These are phyloP conservation scores for Geranium brycei DNA, from an alignment of 345 rosid species.

Conservation along the genomic window DNA sequence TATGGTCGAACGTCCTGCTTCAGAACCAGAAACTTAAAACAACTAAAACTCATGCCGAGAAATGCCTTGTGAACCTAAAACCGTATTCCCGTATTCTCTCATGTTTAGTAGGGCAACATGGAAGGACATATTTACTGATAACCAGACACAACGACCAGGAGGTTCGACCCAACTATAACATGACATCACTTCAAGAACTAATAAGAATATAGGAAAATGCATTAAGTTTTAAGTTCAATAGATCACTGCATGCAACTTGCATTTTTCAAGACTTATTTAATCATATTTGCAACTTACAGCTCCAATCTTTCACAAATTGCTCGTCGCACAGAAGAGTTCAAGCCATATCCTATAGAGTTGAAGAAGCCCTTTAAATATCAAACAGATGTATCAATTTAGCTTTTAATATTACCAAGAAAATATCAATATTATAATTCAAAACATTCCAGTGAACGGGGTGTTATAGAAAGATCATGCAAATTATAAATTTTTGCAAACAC, in stretches of 20 bases:
- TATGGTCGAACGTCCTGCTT: background rate
- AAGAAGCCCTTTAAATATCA: constrained; percentile 54
- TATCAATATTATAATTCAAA: background rate
- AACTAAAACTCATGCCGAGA: background rate
- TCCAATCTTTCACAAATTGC: constrained; percentile 75
- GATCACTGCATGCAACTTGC: background rate
- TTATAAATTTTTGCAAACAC: background rate
- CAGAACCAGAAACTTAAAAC: background rate
- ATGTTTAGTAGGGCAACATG: background rate
- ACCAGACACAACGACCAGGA: background rate
- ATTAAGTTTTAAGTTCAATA: background rate
- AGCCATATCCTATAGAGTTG: constrained; percentile 92
- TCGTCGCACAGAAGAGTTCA: constrained; percentile 80
- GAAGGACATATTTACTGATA: background rate
- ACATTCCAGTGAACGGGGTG: background rate
- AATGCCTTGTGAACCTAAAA: background rate
- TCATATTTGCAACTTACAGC: constrained; percentile 37
- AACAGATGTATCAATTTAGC: background rate
- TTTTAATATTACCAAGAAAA: background rate
- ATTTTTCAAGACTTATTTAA: background rate
- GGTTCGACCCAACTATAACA: background rate
- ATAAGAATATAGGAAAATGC: background rate
- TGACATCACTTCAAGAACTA: background rate
- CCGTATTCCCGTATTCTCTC: background rate
- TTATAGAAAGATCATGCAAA: background rate